Percentiles rank a stretch among this genome's conserved stretches.
These are phyloP conservation scores for Candida krabiensis DNA, from an alignment of 805 yeast genomes.

Conservation along the genomic window DNA sequence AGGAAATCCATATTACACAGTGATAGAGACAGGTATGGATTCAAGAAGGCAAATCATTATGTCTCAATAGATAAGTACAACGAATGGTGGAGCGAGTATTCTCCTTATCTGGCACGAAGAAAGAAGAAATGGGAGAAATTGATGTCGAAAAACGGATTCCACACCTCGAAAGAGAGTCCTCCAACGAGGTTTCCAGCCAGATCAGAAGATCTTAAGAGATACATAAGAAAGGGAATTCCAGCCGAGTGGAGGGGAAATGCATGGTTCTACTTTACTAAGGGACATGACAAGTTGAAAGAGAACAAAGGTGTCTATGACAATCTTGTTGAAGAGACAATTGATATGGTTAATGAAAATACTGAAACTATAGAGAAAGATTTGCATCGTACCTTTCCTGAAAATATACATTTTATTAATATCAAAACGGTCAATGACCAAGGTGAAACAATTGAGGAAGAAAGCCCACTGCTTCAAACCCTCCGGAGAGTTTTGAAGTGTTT, in stretches of 20 bases:
- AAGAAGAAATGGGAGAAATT: slow-evolving; percentile 75
- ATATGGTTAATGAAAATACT: slow-evolving; percentile 65
- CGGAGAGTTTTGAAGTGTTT: slow-evolving; percentile 83
- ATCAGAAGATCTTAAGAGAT: slow-evolving; percentile 75
- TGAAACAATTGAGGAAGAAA: slow-evolving; percentile 42
- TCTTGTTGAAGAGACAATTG: slow-evolving; percentile 58
- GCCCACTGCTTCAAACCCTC: slow-evolving; percentile 65
- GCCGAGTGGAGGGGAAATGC: slow-evolving; percentile 97
- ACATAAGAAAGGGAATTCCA: slow-evolving; percentile 89
- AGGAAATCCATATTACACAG: slow-evolving; percentile 21
- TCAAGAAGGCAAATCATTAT: slow-evolving; percentile 62
- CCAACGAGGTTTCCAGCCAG: slow-evolving; percentile 76
- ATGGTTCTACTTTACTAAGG: slow-evolving; percentile 94
- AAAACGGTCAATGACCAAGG: slow-evolving; percentile 9
- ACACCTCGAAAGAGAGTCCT: slow-evolving; percentile 38
- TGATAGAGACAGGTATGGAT: slow-evolving; percentile 80
- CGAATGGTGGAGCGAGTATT: slow-evolving; percentile 72
- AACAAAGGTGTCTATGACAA: slow-evolving; percentile 74
- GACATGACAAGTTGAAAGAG: slow-evolving; percentile 57
- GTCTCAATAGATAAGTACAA: slow-evolving; percentile 60
- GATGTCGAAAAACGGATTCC: slow-evolving; percentile 67
- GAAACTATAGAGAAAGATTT: slow-evolving; percentile 94
- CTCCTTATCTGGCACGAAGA: slow-evolving; percentile 60
- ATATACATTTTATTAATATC: slow-evolving; percentile 66
- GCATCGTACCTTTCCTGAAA: slow-evolving; percentile 94